Evolutionary conservation across 805 yeast species (phyloP).

Genomic region (Ogataea haglerorum): DNA sequence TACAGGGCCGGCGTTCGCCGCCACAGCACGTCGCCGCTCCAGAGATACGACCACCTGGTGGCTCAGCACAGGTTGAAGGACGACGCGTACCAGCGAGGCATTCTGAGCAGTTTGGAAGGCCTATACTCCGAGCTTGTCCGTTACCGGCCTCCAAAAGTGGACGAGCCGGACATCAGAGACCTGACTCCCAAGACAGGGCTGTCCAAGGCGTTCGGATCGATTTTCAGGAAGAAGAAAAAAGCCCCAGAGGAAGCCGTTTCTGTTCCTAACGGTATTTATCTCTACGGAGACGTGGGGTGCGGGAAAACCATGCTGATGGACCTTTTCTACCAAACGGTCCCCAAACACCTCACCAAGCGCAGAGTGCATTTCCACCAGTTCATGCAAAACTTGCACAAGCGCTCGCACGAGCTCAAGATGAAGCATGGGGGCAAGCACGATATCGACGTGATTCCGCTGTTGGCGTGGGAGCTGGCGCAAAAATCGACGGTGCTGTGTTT

Average conservation of each 20-base stretch:
- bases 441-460: constrained; percentile 75
- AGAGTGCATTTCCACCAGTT: constrained; percentile 95
- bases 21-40: constrained; percentile 28
- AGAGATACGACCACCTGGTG: constrained; percentile 30
- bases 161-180: constrained; percentile 47
- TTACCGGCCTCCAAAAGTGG: constrained; percentile 63
- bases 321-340: constrained; percentile 81
- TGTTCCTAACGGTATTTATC: constrained; percentile 79
- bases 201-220: constrained; percentile 29
- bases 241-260: constrained; percentile 12
- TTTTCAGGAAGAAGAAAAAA: constrained; percentile 25
- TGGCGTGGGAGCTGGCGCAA: constrained; percentile 81
- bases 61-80: constrained; percentile 50
- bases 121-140: constrained; percentile 51
- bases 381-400: constrained; percentile 89
- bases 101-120: constrained; percentile 56
- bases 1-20: constrained; percentile 2
- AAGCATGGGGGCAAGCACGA: constrained; percentile 64
- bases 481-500: constrained; percentile 80
- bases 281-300: constrained; percentile 97
- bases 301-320: constrained; percentile 99
- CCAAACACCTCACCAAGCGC: constrained; percentile 68
- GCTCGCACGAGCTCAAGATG: constrained; percentile 70
- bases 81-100: constrained; percentile 78
- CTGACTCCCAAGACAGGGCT: constrained; percentile 51